Conservation (phyloP, 2,329 filamentous ascomycete species). For the Fusarium virguliforme region DNA sequence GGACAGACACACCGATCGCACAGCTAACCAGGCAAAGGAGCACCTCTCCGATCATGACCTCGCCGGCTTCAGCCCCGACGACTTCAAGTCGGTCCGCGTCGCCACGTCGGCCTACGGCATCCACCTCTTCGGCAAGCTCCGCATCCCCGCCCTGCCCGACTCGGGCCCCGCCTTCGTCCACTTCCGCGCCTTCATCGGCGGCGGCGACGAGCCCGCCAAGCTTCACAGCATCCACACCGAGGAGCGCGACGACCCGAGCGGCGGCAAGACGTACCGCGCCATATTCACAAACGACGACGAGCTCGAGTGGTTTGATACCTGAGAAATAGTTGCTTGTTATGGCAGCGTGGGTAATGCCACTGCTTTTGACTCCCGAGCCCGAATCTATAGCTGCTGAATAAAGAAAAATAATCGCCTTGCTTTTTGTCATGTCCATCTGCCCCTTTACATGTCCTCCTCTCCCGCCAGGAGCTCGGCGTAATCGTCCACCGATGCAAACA, state of each 20-base stretch:
- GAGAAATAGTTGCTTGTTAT: constrained; percentile 30
- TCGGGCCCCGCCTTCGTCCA: constrained; percentile 82
- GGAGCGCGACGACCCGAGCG: constrained; percentile 93
- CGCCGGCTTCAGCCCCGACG: constrained; percentile 84
- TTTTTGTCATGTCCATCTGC: constrained; percentile 22
- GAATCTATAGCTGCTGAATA: constrained; percentile 33
- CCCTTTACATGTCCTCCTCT: constrained; percentile 70
- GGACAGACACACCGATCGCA: not conserved
- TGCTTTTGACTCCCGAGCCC: constrained; percentile 37
- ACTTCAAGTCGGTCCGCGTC: constrained; percentile 92
- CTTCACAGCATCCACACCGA: constrained; percentile 93
- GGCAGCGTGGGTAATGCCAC: constrained; percentile 18
- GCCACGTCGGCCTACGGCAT: constrained; percentile 88
- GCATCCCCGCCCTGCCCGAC: constrained; percentile 62
- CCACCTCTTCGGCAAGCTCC: constrained; percentile 83
- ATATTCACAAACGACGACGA: constrained; percentile 93
- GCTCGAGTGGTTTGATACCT: constrained; percentile 75
- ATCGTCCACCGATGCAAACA: constrained; percentile 93
- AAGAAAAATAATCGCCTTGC: constrained; percentile 38
- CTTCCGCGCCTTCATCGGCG: constrained; percentile 90
- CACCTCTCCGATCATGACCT: constrained; percentile 81
- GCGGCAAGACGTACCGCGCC: constrained; percentile 93
- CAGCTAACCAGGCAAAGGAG: constrained; percentile 8
- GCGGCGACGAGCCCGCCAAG: constrained; percentile 85
- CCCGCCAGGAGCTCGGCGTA: constrained; percentile 88